Conservation (phyloP, 2,329 filamentous ascomycete genomes). For the Aspergillus pseudoglaucus region DNA sequence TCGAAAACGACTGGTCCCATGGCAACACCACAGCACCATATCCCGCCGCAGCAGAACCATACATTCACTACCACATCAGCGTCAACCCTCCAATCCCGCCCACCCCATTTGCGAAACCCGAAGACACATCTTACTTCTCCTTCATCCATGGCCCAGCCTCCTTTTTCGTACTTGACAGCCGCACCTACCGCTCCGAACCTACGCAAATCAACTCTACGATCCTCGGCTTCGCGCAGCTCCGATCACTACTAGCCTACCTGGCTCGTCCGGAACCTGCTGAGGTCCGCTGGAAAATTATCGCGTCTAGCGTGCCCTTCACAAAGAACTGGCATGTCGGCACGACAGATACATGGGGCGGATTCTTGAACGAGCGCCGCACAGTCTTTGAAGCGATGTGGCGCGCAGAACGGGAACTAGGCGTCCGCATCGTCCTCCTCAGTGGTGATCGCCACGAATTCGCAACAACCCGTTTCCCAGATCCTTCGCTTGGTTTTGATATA, state of each 20-base stretch:
- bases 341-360: slow-evolving; percentile 90
- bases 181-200: slow-evolving; percentile 65
- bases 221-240: slow-evolving; percentile 72
- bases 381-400: slow-evolving; percentile 93
- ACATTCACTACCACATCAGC: slow-evolving; percentile 74
- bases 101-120: slow-evolving; percentile 46
- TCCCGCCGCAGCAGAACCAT: slow-evolving; percentile 72
- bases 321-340: slow-evolving; percentile 93
- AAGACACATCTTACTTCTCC: slow-evolving; percentile 72
- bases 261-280: slow-evolving; percentile 64
- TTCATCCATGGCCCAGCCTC: slow-evolving; percentile 86
- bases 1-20: slow-evolving; percentile 81
- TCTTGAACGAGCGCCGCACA: slow-evolving; percentile 68
- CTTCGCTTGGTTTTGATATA: slow-evolving; percentile 14
- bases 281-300: slow-evolving; percentile 88
- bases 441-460: slow-evolving; percentile 97
- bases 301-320: slow-evolving; percentile 87
- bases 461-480: slow-evolving; percentile 66
- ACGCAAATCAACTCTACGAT: slow-evolving; percentile 65
- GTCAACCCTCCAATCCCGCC: slow-evolving; percentile 66
- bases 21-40: slow-evolving; percentile 76
- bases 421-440: slow-evolving; percentile 75
- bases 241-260: slow-evolving; percentile 73
- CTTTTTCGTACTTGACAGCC: slow-evolving; percentile 92
- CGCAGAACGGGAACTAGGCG: slow-evolving; percentile 60